Conservation (phyloP, 1,284 basidiomycete genomes). For the Austropuccinia psidii region DNA sequence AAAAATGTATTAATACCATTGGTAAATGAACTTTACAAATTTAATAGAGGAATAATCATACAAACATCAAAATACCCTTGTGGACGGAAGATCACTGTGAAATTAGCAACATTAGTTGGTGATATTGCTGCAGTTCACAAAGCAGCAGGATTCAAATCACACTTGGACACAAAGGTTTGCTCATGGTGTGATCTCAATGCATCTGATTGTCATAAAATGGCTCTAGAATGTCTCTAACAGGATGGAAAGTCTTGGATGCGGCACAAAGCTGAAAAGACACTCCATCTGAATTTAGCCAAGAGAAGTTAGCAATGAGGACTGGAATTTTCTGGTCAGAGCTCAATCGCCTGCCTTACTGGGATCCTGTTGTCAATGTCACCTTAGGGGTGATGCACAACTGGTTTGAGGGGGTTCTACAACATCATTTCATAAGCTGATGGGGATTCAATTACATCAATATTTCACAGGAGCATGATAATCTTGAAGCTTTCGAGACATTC, state of each 20-base stretch:
- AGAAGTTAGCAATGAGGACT: background rate
- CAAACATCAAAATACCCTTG: background rate
- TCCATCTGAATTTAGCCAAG: background rate
- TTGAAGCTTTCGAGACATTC: no score
- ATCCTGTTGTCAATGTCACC: background rate
- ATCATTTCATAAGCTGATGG: no score
- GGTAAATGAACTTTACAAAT: background rate
- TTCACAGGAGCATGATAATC: no score
- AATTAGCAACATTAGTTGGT: background rate
- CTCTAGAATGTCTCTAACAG: background rate
- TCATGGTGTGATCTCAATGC: background rate
- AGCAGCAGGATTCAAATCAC: background rate
- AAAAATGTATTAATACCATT: background rate
- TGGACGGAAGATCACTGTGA: background rate
- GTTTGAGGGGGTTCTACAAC: constrained; percentile 25
- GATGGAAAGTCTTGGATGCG: background rate
- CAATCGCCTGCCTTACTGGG: background rate
- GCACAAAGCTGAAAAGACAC: background rate
- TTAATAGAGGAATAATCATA: background rate
- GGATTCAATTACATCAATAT: no score
- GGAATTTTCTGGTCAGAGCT: constrained; percentile 10
- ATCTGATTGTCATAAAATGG: background rate
- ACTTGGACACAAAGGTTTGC: background rate
- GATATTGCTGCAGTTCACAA: constrained; percentile 4
- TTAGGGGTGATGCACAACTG: constrained; percentile 17